Evolutionary conservation across 371 early-diverging fungal species (phyloP).

Genomic region (Circinella umbellata): DNA sequence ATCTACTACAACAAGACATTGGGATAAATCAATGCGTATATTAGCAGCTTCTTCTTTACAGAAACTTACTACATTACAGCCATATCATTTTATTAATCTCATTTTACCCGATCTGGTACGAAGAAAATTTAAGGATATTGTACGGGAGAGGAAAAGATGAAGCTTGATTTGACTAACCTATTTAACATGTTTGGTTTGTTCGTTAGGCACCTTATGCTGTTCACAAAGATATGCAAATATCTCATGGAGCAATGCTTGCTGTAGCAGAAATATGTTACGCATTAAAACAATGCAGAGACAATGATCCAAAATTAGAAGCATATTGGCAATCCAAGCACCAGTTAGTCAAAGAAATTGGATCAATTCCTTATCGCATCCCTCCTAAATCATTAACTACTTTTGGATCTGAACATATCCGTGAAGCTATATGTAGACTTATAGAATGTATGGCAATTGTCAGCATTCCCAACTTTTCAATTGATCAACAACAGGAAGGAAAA

Average conservation of each 20-base stretch:
- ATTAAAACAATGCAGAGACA: constrained; percentile 38
- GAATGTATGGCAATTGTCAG: constrained; percentile 48
- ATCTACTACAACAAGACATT: constrained; percentile 70
- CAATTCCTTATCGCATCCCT: constrained; percentile 52
- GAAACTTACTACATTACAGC: constrained; percentile 62
- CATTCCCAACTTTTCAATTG: constrained; percentile 38
- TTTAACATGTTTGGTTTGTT: too few relatives aligned
- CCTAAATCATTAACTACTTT: constrained; percentile 64
- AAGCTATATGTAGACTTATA: constrained; percentile 61
- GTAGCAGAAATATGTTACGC: constrained; percentile 74
- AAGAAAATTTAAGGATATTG: too few relatives aligned
- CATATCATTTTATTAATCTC: constrained; percentile 55
- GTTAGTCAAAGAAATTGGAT: constrained; percentile 44
- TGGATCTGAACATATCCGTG: constrained; percentile 69
- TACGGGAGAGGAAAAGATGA: too few relatives aligned
- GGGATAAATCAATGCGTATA: constrained; percentile 85
- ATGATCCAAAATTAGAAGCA: constrained; percentile 15
- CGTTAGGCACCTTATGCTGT: constrained; percentile 60
- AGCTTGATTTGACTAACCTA: too few relatives aligned
- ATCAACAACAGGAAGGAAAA: neutral
- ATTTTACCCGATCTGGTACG: constrained; percentile 53
- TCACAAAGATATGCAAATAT: constrained; percentile 66
- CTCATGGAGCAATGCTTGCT: constrained; percentile 82
- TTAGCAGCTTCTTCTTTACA: constrained; percentile 77
- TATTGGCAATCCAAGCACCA: constrained; percentile 35